phyloP scores from a whole-genome alignment of 148 eudicot genomes.

The Fagopyrum esculentum region DNA sequence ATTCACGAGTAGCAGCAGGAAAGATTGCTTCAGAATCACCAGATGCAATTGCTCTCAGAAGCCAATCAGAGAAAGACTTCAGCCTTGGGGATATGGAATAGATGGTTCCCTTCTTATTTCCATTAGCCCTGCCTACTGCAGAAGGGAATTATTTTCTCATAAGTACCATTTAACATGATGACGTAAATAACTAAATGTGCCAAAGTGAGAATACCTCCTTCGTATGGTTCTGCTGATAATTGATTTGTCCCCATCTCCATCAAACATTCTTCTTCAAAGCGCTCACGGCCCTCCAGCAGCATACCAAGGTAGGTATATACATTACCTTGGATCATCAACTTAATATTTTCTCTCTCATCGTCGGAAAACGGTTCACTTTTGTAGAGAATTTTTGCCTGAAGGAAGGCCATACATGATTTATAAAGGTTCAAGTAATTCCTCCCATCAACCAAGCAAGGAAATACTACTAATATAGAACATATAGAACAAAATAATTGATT shows the following conservation, averaged over 20 bases:
- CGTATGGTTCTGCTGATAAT: slow-evolving; percentile 24
- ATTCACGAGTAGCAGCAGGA: slow-evolving; percentile 97
- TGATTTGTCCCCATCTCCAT: slow-evolving; percentile 24
- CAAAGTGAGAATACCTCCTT: slow-evolving; percentile 22
- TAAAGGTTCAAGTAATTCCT: neutral
- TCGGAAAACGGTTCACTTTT: slow-evolving; percentile 71
- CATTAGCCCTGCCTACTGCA: slow-evolving; percentile 28
- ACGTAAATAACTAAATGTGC: neutral
- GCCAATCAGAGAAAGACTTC: slow-evolving; percentile 95
- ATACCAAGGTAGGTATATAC: slow-evolving; percentile 84
- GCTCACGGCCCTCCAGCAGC: slow-evolving; percentile 94
- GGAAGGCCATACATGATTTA: slow-evolving; percentile 4
- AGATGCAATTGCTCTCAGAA: slow-evolving; percentile 78
- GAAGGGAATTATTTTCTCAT: slow-evolving; percentile 10
- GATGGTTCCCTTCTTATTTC: slow-evolving; percentile 30
- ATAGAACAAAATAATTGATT: neutral
- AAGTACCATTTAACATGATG: neutral
- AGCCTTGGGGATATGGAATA: slow-evolving; percentile 75
- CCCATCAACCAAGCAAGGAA: neutral
- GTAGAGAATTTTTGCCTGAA: slow-evolving; percentile 86
- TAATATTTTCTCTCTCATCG: slow-evolving; percentile 75
- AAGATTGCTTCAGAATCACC: slow-evolving; percentile 79
- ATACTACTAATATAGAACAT: neutral
- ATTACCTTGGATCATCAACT: slow-evolving; percentile 80
- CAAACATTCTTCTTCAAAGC: slow-evolving; percentile 84